phyloP scores from a whole-genome alignment of 106 monocot species.

The Dendrobium nobile region DNA sequence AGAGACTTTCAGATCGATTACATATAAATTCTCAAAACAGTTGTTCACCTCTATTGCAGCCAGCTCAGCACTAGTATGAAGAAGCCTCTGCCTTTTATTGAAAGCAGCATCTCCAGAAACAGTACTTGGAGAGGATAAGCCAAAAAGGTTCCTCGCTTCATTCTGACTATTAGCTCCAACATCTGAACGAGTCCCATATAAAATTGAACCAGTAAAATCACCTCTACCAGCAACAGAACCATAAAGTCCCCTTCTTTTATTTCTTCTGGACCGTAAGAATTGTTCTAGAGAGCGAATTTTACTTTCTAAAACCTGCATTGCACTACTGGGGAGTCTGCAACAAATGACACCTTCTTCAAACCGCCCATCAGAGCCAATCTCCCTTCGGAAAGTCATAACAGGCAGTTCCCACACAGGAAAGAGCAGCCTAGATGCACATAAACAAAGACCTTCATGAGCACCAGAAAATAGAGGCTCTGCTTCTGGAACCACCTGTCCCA shows the following conservation, averaged over 20 bases:
- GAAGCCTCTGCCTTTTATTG: conserved; percentile 67
- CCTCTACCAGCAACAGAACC: conserved; percentile 85
- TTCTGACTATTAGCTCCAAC: conserved; percentile 17
- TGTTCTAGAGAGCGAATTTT: conserved; percentile 79
- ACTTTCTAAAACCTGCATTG: conserved; percentile 73
- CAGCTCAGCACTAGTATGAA: conserved; percentile 59
- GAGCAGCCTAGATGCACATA: conserved; percentile 89
- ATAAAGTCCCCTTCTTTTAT: conserved; percentile 93
- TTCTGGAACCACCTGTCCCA: conserved; percentile 98
- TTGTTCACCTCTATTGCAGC: conserved; percentile 90
- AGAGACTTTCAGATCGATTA: background rate
- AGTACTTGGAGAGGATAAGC: conserved; percentile 10
- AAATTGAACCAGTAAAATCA: conserved; percentile 71
- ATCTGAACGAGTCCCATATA: conserved; percentile 47
- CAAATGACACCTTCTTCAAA: conserved; percentile 47
- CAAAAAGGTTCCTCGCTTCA: conserved; percentile 28
- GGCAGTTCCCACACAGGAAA: conserved; percentile 93
- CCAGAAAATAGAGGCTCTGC: conserved; percentile 90
- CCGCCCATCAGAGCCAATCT: conserved; percentile 26
- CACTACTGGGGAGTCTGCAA: conserved; percentile 53
- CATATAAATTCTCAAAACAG: background rate
- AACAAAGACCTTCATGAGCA: conserved; percentile 91
- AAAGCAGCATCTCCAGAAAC: conserved; percentile 24
- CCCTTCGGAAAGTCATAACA: conserved; percentile 46
- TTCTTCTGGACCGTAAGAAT: conserved; percentile 84